Evolutionary conservation across 345 rosid species (phyloP), one percentile per base, ranked within the genome.

Genomic region (Melaleuca alternifolia): DNA sequence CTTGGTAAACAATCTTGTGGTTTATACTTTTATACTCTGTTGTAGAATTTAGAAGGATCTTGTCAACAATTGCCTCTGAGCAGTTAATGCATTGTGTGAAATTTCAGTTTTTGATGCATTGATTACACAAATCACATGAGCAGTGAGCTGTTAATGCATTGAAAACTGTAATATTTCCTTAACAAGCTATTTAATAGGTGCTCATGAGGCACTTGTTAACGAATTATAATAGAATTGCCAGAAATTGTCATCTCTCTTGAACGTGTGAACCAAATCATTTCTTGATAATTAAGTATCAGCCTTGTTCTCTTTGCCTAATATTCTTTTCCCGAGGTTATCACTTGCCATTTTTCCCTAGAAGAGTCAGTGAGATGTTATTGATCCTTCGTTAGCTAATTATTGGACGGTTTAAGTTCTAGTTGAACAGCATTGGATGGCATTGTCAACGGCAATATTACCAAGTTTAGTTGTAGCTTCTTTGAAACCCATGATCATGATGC

Each of bases 1-100:
- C 51, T 51, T 84, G 93, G 95, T 93, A 91, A 90, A 14, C n/a
- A 28, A 50, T 88, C 79, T 71, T 71, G 48, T 71, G 48, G 7
- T 71, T 65, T 16, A 82, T 51, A 44, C 81, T 77, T 51, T 83
- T 50, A 44, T 83, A 26, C 62, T 83, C 53, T 83, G 41, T 30
- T 24, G 46, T 53, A 33, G 41, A 51, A 33, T 83, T 51, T 21
- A 30, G 53, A 83, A 50, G 50, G 46, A 52, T 51, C 51, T 28
- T 52, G 57, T 50, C 24, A 83, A 83, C 6, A 28, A 83, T 83
- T 21, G 41, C 48, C 61, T 83, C 10, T 54, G 84, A 46, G 51
- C 37, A 13, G 37, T 30, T 75, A 71, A 41, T 71, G 59, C 59
- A 21, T 54, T 54, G 61, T 23, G 61, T 54, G 26, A 54, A 54